Base-by-base conservation (phyloP, 2,329 filamentous ascomycete species). In the Albifimbria verrucaria region DNA sequence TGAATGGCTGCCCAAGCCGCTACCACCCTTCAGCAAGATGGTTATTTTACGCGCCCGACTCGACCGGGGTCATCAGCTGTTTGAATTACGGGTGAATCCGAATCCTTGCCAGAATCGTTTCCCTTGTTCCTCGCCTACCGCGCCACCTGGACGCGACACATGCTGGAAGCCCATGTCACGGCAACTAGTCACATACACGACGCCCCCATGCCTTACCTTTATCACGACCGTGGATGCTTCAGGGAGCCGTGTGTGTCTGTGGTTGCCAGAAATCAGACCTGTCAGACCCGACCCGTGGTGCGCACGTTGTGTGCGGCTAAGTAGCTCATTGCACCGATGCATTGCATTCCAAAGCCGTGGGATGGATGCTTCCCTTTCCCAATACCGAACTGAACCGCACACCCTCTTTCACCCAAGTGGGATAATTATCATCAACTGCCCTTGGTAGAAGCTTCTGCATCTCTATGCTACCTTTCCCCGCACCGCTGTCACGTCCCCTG, bases 1-100 rank as follows among this genome's bases (percentile, higher is more conserved):
- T 70, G 62, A 72, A 67, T 60, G 62, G 63, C 62, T 61, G 67
- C 69, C 66, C 67, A 68, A 69, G 70, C 68, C 69, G 69, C 65
- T 64, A 60, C 60, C 65, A 62, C 56, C 61, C 66, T 70, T 77
- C 77, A 80, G 67, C 73, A 68, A 70, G 67, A 72, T 72, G 69
- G 70, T 70, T 71, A 69, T 65, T 71, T 77, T 82, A 82, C 73
- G 78, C 79, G 79, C 79, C 78, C 61, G 61, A 53, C 59, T 68
- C 60, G 65, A 67, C 76, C 73, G 68, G 76, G 74, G 70, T 73
- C 59, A 32, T 32, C 26, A 32, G 26, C 26, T 32, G 26, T 32
- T 32, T 7, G 26, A 32, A 32, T 32, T 32, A 32, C 26, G 15
- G 26, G 26, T 32, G 26, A 32, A 32, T 9, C 26, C 26, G 26